phyloP scores from a whole-genome alignment of 192 early-diverging fungal species.

The Phycomyces nitens region DNA sequence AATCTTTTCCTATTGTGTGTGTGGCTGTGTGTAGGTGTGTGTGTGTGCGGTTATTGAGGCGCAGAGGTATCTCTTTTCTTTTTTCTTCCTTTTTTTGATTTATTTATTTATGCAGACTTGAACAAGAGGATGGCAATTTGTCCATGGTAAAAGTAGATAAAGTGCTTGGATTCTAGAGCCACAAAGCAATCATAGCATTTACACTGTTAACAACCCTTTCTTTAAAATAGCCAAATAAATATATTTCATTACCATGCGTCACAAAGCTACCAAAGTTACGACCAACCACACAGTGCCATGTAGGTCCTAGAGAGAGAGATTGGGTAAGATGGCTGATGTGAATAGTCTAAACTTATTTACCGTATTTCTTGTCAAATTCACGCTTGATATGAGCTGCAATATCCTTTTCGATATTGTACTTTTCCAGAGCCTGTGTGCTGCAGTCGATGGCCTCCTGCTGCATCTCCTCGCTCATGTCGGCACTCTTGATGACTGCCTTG shows the following conservation, averaged over 20 bases:
- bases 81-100: conserved; percentile 8
- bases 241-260: conserved; percentile 74
- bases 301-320: conserved; percentile 54
- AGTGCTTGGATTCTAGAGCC: conserved; percentile 75
- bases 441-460: conserved; percentile 89
- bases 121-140: conserved; percentile 93
- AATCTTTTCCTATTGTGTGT: no score
- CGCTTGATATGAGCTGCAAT: conserved; percentile 97
- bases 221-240: no score
- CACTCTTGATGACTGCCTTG: conserved; percentile 93
- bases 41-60: no score
- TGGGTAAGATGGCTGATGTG: not conserved
- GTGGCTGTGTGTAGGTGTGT: no score
- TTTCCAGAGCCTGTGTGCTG: conserved; percentile 83
- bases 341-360: conserved; percentile 10
- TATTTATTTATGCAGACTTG: conserved; percentile 71
- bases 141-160: conserved; percentile 98
- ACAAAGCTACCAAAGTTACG: conserved; percentile 99
- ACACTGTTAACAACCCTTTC: no score
- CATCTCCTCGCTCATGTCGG: conserved; percentile 97
- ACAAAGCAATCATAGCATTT: no score
- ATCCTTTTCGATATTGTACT: conserved; percentile 96
- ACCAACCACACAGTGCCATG: conserved; percentile 99
- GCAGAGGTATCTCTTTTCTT: conserved; percentile 5
- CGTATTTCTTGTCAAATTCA: conserved; percentile 97